A percentile compares a stretch with the other conserved stretches of the same genome.
Conservation (phyloP, 1,284 basidiomycete genomes). For the Pascua sp. region DNA sequence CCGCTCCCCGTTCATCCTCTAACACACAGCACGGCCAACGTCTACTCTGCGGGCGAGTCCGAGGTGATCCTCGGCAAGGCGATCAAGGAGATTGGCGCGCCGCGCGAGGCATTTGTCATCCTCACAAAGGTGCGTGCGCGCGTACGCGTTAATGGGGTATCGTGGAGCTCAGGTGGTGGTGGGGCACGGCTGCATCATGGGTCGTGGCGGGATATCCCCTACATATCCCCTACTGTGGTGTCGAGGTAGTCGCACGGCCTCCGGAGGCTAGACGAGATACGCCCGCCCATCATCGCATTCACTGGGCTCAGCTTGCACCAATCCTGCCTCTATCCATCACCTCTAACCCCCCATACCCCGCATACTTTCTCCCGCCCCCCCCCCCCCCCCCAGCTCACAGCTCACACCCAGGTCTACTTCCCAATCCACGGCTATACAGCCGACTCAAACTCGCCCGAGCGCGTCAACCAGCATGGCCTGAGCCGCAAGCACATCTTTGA, state of each 20-base stretch:
- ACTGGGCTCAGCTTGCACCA: too few relatives aligned
- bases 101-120: slow-evolving; percentile 72
- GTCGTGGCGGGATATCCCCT: too few relatives aligned
- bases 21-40: slow-evolving; percentile 29
- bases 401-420: slow-evolving; percentile 20
- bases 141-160: background rate
- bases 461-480: slow-evolving; percentile 53
- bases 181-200: too few relatives aligned
- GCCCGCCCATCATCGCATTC: too few relatives aligned
- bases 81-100: slow-evolving; percentile 66
- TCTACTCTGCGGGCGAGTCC: slow-evolving; percentile 56
- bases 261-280: too few relatives aligned
- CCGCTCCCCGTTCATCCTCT: too few relatives aligned
- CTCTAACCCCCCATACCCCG: too few relatives aligned
- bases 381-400: background rate
- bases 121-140: slow-evolving; percentile 62
- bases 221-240: too few relatives aligned
- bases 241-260: too few relatives aligned
- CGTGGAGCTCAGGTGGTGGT: background rate
- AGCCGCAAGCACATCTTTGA: slow-evolving; percentile 62
- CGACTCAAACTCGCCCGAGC: slow-evolving; percentile 5
- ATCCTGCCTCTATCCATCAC: too few relatives aligned
- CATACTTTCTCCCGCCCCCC: too few relatives aligned
- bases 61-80: slow-evolving; percentile 73
- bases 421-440: slow-evolving; percentile 12